Evolutionary conservation across 495 filamentous ascomycete genomes (phyloP), one percentile per base, ranked within the genome.

Genomic region (Penicillium lagena): DNA sequence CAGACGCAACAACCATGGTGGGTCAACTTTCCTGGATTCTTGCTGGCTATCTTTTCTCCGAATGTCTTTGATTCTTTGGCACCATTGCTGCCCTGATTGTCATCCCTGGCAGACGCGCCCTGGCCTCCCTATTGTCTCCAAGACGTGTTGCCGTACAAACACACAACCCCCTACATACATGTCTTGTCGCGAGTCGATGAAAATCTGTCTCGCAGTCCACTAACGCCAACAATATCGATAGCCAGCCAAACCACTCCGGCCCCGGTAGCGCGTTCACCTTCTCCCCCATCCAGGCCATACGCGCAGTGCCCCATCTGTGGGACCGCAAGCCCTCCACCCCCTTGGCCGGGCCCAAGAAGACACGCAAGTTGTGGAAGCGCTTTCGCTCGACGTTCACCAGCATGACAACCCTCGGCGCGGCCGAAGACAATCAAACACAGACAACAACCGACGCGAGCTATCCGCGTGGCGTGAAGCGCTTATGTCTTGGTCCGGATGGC

Each of bases 251-350:
- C 40, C 41, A 53, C 11, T 37, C 51, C 15, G 14, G 30, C 4
- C 29, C 45, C 31, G 64, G 64, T 7, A 51, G 44, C 14, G 49
- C 56, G 8, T 71, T 70, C 51, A 63, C 57, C 29, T 71, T 66
- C 41, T 68, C 62, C 9, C 63, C 66, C 22, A 61, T 64, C 46
- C 68, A 66, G 49, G 49, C 52, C 31, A 32, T 52, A 12, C 47
- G 45, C 63, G 59, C 43, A 49, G 58, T 45, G 34, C 73, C 59
- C 46, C 79, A 54, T 63, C 60, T 66, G 63, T 71, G 62, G 77
- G 81, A 66, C 65, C 70, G 61, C 67, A 76, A 60, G 68, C 79
- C 73, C 54, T 77, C 67, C 60, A 82, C 59, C 49, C 75, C 70
- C 45, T 75, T 71, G 40, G 52, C 59, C 37, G 47, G 60, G 22